Base-by-base conservation (phyloP, 305 asterid species). In the Fraxinus floribunda region DNA sequence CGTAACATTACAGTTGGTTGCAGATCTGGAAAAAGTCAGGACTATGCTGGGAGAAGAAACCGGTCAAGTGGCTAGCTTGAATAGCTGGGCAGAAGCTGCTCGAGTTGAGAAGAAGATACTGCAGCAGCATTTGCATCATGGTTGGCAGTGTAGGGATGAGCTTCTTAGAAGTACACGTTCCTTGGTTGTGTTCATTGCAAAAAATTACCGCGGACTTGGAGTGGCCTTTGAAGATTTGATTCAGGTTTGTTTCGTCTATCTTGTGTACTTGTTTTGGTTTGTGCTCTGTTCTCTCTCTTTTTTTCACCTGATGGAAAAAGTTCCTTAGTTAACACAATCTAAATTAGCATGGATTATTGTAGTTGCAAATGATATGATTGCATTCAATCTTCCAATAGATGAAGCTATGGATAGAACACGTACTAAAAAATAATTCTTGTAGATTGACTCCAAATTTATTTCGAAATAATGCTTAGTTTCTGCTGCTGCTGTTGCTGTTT, bases 21-120 rank as follows among this genome's bases (percentile, higher is more conserved):
- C 94, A 71, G 92, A 91, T 52, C 87, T 94, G 86, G 97, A 94
- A 83, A 94, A 88, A 82, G 84, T 92, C 76, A 87, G 88, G 87
- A 79, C 32, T 32, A 77, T 18, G 46, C 83, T 91, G 64, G 97
- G 91, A 90, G 86, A 87, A 72, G 94, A 89, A 85, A 86, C 87
- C 16, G 93, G 94, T 60, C 85, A 86, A 84, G 86, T 73, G 38
- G 90, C 90, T 60, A 89, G 91, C 88, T 80, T 87, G 84, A 84
- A 88, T 68, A 87, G 85, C 83, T 94, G 98, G 98, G 97, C 97
- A 4, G 86, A 91, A 88, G 97, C 94, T 84, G 93, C 95, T 79
- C 93, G 91, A 64, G 68, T 94, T 13, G 85, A 91, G 64, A 90
- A 81, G 88, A 90, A 84, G 81, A 90, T 87, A 80, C 76, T 94